Base-by-base conservation (phyloP, 2,329 filamentous ascomycete species). In the Botrytis sinoallii region DNA sequence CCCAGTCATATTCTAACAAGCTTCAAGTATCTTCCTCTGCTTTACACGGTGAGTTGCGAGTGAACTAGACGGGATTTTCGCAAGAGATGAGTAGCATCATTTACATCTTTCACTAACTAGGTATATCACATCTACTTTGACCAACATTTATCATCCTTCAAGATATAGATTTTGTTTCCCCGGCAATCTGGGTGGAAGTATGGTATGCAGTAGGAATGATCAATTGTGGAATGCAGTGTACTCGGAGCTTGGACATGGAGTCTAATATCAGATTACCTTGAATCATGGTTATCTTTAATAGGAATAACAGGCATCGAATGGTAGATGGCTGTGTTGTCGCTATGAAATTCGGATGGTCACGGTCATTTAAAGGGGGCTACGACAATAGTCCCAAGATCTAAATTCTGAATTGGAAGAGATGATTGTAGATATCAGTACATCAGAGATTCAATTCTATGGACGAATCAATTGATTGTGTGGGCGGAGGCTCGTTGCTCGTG, bases 291-390 rank as follows among this genome's bases (percentile, higher is more conserved):
- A n/a, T 55, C 1, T 55, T 29, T 7, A 2, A 14, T 55, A 7
- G 25, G 25, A 55, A 16, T 10, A 14, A 0, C 0, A 2, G 5
- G 25, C 12, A 16, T 29, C 0, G 12, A 8, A 29, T 29, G 25
- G 3, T 55, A 7, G 6, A 29, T 14, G 25, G 12, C 16, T 55
- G 6, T 29, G 52, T 16, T 55, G 6, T 18, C 14, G 14, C 14
- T 29, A 2, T 6, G 14, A 6, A 16, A 29, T 29, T 55, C 0
- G 3, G n/a, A 29, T 1, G n/a, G 52, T 29, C 52, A 57, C n/a
- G n/a, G 6, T 57, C n/a, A 57, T 29, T 29, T 18, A 14, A 14
- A 16, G 8, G 14, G 14, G 52, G n/a, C 52, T 18, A 18, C 14
- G n/a, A 5, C 12, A 57, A 3, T 29, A 18, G 9, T 57, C 0